A percentile compares a stretch with the other conserved stretches of the same genome.
Conservation (phyloP, 1,139 yeast species). For the Nakaseomyces nivariensis region DNA sequence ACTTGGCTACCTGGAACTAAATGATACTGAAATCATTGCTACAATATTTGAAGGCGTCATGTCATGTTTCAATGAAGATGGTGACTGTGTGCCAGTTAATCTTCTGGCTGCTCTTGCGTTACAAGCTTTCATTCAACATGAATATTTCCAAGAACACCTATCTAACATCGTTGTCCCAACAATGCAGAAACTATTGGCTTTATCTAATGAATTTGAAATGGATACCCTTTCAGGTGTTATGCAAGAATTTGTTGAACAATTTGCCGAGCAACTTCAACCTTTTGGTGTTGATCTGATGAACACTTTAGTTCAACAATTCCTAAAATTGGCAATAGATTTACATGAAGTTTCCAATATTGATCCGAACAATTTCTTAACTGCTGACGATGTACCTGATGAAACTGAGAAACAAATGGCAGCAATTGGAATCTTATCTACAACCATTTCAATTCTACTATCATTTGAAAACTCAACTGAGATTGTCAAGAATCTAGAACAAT, state of each 20-base stretch:
- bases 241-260: slow-evolving; percentile 91
- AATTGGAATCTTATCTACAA: slow-evolving; percentile 73
- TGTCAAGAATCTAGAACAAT: slow-evolving; percentile 58
- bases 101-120: slow-evolving; percentile 79
- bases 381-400: slow-evolving; percentile 37
- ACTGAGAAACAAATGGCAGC: slow-evolving; percentile 85
- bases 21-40: slow-evolving; percentile 40
- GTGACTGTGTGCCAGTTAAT: slow-evolving; percentile 61
- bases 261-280: slow-evolving; percentile 82
- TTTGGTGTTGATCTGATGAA: slow-evolving; percentile 82
- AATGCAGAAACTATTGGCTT: slow-evolving; percentile 66
- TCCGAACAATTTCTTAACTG: slow-evolving; percentile 38
- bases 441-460: slow-evolving; percentile 77
- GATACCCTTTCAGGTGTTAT: slow-evolving; percentile 84
- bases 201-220: slow-evolving; percentile 76
- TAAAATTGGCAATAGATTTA: slow-evolving; percentile 63
- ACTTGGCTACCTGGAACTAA: slow-evolving; percentile 55
- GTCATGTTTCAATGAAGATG: slow-evolving; percentile 43
- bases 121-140: slow-evolving; percentile 63
- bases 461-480: slow-evolving; percentile 73
- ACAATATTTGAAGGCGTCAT: slow-evolving; percentile 59
- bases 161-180: slow-evolving; percentile 64
- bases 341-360: slow-evolving; percentile 49
- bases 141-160: slow-evolving; percentile 58
- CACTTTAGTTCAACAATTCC: slow-evolving; percentile 69